These are phyloP conservation scores for Trypanosoma rangeli DNA, from an alignment of 208 protist genomes.

Conservation along the genomic window DNA sequence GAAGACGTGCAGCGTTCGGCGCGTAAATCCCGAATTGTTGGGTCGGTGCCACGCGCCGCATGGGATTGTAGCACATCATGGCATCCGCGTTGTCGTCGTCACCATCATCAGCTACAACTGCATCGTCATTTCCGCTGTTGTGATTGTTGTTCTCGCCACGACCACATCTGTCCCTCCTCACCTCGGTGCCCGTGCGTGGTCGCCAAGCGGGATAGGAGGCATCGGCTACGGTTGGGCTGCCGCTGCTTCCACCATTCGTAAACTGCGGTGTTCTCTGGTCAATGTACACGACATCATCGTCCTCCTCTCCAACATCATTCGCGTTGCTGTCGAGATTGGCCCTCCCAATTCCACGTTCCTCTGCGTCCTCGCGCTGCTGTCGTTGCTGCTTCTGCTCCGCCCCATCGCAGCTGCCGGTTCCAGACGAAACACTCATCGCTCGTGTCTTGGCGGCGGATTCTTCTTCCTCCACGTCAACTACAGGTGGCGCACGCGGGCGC, in stretches of 20 bases:
- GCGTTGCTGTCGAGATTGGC: neutral
- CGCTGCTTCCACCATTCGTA: neutral
- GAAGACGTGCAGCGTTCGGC: constrained; percentile 39
- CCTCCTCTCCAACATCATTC: constrained; percentile 14
- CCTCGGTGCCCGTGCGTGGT: neutral
- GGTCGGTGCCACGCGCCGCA: neutral
- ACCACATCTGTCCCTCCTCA: neutral
- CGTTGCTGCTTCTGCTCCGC: neutral
- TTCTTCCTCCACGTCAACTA: constrained; percentile 20
- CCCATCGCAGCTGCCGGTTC: neutral
- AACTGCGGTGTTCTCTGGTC: constrained; percentile 2
- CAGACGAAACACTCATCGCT: constrained; percentile 10
- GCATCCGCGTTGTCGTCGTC: constrained; percentile 1
- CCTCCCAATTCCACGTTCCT: neutral
- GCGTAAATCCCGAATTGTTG: neutral
- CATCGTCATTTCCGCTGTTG: neutral
- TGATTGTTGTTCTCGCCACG: neutral
- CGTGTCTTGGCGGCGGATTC: constrained; percentile 1
- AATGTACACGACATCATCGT: constrained; percentile 28
- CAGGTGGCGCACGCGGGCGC: neutral
- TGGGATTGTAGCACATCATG: constrained; percentile 10
- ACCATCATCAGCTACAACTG: neutral
- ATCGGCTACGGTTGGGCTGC: neutral
- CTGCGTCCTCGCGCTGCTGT: neutral
- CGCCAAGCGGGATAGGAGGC: neutral